Percentiles rank a stretch among this genome's conserved stretches.
phyloP scores from a whole-genome alignment of 495 filamentous ascomycete genomes.

The Neohortaea acidophila region DNA sequence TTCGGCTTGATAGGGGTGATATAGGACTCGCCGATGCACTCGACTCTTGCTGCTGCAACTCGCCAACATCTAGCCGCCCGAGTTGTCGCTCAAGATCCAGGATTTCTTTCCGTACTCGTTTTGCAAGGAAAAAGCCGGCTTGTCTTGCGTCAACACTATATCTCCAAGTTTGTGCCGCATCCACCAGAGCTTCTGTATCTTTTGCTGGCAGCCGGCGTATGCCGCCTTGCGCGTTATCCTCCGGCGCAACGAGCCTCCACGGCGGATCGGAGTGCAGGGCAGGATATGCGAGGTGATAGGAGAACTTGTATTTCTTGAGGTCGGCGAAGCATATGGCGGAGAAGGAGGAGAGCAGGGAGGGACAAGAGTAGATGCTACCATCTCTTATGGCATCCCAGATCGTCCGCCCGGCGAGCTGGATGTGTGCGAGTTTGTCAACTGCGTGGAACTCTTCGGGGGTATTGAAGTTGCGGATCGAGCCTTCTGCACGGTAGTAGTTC shows the following conservation, averaged over 20 bases:
- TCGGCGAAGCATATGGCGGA: conserved; percentile 84
- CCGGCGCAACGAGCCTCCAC: conserved; percentile 40
- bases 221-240: conserved; percentile 18
- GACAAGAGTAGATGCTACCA: conserved; percentile 85
- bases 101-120: conserved; percentile 36
- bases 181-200: conserved; percentile 62
- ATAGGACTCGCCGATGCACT: conserved; percentile 22
- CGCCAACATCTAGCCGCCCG: conserved; percentile 14
- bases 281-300: conserved; percentile 90
- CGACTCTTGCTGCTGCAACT: conserved; percentile 22
- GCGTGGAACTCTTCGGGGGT: conserved; percentile 85
- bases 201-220: conserved; percentile 39
- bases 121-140: conserved; percentile 87
- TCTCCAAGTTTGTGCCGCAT: conserved; percentile 72
- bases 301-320: conserved; percentile 88
- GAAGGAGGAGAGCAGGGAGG: conserved; percentile 79
- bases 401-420: conserved; percentile 62
- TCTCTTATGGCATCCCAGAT: conserved; percentile 96
- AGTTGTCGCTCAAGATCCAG: conserved; percentile 11
- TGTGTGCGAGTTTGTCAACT: conserved; percentile 52
- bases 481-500: conserved; percentile 68
- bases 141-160: conserved; percentile 64
- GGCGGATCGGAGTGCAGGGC: conserved; percentile 73
- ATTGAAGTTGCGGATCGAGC: conserved; percentile 89
- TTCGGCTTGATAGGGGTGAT: conserved; percentile 18